phyloP scores from a whole-genome alignment of 2,329 filamentous ascomycete species.

The Monilinia laxa region DNA sequence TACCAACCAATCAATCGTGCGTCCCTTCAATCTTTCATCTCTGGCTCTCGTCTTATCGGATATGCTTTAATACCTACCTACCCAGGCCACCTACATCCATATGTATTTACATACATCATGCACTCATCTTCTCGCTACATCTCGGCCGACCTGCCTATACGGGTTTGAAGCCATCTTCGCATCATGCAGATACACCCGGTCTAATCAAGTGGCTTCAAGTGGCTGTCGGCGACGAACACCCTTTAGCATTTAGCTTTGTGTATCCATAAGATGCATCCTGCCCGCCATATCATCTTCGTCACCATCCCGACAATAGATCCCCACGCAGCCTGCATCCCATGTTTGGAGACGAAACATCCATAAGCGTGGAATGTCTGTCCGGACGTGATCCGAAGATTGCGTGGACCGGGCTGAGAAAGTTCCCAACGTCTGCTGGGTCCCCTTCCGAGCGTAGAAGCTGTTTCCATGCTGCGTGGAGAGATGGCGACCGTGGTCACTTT shows the following conservation, averaged over 20 bases:
- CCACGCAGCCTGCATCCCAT: not conserved
- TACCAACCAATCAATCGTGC: too few relatives aligned
- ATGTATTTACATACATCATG: too few relatives aligned
- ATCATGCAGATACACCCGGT: not conserved
- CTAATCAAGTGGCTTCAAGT: not conserved
- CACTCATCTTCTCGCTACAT: not conserved
- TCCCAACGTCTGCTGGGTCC: not conserved
- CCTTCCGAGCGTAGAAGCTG: not conserved
- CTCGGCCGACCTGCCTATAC: constrained; percentile 1
- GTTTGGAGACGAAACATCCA: not conserved
- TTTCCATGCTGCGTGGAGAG: not conserved
- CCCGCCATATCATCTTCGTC: accelerated
- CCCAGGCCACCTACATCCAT: too few relatives aligned
- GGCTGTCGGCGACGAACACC: not conserved
- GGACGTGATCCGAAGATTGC: too few relatives aligned
- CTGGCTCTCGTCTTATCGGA: too few relatives aligned
- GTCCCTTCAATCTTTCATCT: too few relatives aligned
- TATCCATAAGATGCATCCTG: not conserved
- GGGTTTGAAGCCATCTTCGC: not conserved
- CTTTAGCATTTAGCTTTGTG: too few relatives aligned
- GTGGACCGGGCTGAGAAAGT: not conserved
- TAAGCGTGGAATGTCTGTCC: not conserved
- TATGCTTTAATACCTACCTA: too few relatives aligned
- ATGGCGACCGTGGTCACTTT: not conserved
- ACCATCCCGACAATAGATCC: not conserved